Evolutionary conservation across 1,284 basidiomycete genomes (phyloP), one percentile per base, ranked within the genome.

Genomic region (Cutaneotrichosporon curvatum): DNA sequence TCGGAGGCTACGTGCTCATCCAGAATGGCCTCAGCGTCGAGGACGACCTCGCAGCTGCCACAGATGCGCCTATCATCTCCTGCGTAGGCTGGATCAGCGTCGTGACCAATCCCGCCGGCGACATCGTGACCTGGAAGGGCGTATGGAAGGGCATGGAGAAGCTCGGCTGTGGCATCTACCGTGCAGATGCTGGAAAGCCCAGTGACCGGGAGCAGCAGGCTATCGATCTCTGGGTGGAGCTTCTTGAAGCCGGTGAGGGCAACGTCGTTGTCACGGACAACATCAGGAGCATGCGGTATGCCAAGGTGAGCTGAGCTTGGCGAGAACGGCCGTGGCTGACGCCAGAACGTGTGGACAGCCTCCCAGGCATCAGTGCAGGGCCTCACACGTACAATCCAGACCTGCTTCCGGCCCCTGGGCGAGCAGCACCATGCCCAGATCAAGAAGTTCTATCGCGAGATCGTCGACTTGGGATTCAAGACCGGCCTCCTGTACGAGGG

Each of bases 11-110:
- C 56, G 79, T 84, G 2, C 63, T 87, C 14, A 67, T 88, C 37
- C 40, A 70, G 63, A 88, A 89, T 63, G 85, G 86, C 2, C 72
- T 89, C 4, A 81, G 80, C 23, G 80, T 86, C 19, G 85, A 88
- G 61, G 72, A 71, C 22, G 83, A 85, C 48, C 70, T 86, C 23
- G 57, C 76, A 4, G 74, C 77, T 0, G 61, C 82, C 10, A 51
- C 53, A 8, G 45, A 56, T 8, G 47, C 57, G 11, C 69, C 68
- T 0, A 53, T 72, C 19, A 47, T 72, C 33, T 65, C 64, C 3
- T 61, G 56, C 37, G 45, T 59, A n/a, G 61, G 59, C 10, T 69
- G 61, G 59, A 60, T 68, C 40, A 54, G 56, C 16, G 50, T 65
- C 20, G 58, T 65, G 52, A 58, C 65, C 28, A 53, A 48, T 25